Evolutionary conservation across 2,329 filamentous ascomycete genomes (phyloP).

Genomic region (Neonectria punicea): DNA sequence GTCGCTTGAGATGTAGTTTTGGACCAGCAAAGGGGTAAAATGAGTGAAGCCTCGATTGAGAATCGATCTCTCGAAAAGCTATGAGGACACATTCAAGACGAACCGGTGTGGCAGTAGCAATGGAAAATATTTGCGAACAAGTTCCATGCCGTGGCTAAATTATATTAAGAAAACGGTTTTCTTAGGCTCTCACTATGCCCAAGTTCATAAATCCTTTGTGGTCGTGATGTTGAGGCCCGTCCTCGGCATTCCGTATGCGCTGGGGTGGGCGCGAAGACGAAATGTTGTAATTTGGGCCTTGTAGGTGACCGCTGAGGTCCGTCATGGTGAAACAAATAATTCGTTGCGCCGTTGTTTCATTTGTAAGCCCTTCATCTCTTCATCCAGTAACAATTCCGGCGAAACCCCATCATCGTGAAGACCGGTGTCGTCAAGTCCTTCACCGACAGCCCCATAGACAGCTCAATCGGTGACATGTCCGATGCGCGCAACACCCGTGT

Average conservation of each 20-base stretch:
- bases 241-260: neutral
- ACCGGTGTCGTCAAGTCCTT: neutral
- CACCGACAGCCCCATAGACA: neutral
- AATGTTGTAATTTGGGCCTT: neutral
- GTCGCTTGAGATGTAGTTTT: no score
- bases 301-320: neutral
- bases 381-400: neutral
- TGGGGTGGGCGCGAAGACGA: neutral
- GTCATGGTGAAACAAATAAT: neutral
- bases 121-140: neutral
- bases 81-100: no score
- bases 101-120: neutral
- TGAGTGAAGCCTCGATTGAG: no score
- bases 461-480: constrained; percentile 17
- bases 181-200: constrained; percentile 2
- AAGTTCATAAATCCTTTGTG: constrained; percentile 6
- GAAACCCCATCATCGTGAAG: neutral
- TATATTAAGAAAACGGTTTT: no score
- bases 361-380: neutral
- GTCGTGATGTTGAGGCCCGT: neutral
- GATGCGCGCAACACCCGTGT: constrained; percentile 28
- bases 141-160: neutral
- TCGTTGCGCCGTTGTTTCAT: neutral
- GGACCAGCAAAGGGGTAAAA: no score
- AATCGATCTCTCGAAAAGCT: no score